Base-by-base conservation (phyloP, 352 stramenopile genomes). In the Globisporangium perplexum region DNA sequence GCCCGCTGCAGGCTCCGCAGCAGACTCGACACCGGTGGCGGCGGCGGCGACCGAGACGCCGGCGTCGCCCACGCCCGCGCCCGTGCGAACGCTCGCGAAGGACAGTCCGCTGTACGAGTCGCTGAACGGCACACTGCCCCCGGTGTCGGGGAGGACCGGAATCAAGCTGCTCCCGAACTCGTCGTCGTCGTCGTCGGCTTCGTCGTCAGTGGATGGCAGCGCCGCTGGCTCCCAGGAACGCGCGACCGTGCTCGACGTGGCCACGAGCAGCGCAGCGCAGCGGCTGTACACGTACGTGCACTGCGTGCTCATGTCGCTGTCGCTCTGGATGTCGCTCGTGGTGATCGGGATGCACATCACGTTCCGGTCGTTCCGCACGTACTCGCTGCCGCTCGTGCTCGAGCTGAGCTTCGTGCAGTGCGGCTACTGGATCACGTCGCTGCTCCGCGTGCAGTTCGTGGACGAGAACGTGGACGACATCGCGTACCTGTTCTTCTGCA, bases 261-360 rank as follows among this genome's bases (percentile, higher is more conserved):
- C 8, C 18, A 53, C 39, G 3, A 71, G 54, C 30, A 55, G 30
- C 38, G 23, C 71, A 15, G 64, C 62, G 42, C 67, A 45, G 30
- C 42, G 72, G n/a, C 39, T 67, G 57, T 83, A 79, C 55, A 86
- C 76, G 47, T 89, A 89, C 59, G 65, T 77, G 23, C 78, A 89
- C 62, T 87, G 75, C 45, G 66, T 87, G 49, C 66, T 89, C 30
- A 87, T 89, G 78, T 78, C 77, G 51, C 50, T 89, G 38, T 89
- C 78, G 52, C 52, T 89, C 30, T 89, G 78, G 78, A 79, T 87
- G 63, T 87, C 75, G 33, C 73, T 89, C 20, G 74, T 89, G 18
- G 75, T 89, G 28, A 81, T 89, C 49, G 77, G 69, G 45, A 85
- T 89, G 73, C 75, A 89, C 63, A 63, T 84, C 23, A 84, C 70